Base-by-base conservation (phyloP, 176 grass and related monocot species). In the Phoenix roebelenii region DNA sequence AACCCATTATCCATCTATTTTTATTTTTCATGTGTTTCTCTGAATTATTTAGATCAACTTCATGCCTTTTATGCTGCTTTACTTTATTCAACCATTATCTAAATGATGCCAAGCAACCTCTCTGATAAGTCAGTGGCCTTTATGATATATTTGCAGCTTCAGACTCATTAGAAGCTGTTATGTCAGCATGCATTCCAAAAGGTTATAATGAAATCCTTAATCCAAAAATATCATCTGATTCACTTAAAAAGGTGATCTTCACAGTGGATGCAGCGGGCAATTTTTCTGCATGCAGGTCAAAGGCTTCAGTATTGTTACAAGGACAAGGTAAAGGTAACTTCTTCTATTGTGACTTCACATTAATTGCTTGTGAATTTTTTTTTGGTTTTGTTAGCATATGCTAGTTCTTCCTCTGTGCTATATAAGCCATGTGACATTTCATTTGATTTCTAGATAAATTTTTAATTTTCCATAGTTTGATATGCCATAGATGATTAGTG, bases 111-210 rank as follows among this genome's bases (percentile, higher is more conserved):
- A 44, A 44, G 35, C 35, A 44, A 14, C 35, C 35, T 12, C 35
- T 44, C 35, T 44, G 6, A 30, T 30, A 30, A 30, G 4, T 60
- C 9, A 60, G 15, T 30, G 16, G 4, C 25, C 58, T 30, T 60
- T 18, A 0, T 23, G 35, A 44, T 44, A 9, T 44, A 44, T 63
- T 22, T 49, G 30, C 32, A 23, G 18, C 60, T 63, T 49, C 60
- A 50, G 14, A 22, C 28, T 7, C 44, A 16, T 50, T 63, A 15
- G 60, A 49, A 50, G 18, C 60, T 49, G 22, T 39, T 2, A 30
- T 19, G 39, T 63, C 18, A 49, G 44, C 39, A 23, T 63, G 60
- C 60, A 20, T 63, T 6, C 60, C 60, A 5, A 63, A 63, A 63
- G 35, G 35, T 16, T 63, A 63, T 14, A 63, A 49, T 3, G 19